Evolutionary conservation across 192 early-diverging fungal genomes (phyloP), one percentile per base, ranked within the genome.

Genomic region (Gonapodya prolifera): DNA sequence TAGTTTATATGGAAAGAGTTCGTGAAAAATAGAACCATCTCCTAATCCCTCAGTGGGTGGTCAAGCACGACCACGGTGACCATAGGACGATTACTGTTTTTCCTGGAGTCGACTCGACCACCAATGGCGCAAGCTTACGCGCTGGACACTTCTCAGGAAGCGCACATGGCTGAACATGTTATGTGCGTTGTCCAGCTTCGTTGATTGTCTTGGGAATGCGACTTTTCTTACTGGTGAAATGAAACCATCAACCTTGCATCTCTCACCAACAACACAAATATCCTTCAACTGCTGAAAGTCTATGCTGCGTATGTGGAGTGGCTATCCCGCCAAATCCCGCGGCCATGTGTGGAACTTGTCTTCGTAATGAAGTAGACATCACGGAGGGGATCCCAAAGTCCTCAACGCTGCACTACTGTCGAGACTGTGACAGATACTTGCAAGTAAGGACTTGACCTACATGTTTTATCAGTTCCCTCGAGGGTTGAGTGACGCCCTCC

Each of bases 381-480:
- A 98, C 96, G 8, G 97, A 99, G 83, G 96, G 95, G 33, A 99
- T 96, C 75, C 97, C 97, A 34, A 99, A 99, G 85, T 94, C 97
- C 76, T 92, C 91, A 45, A 97, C 93, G 32, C 81, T 99, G 31
- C 94, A 97, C 81, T 99, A 94, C 86, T 99, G 97, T 87, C 90
- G 91, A 34, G 95, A 94, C 82, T 99, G 97, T 79, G 96, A 97
- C 84, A 91, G 97, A 45, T 99, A 98, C 80, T 86, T 99, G 34
- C 95, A 98, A 82, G 45, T 61, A 23, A 8, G 45, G 8, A 61
- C 8, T 23, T 61, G 8, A 23, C 45, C 8, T 61, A 16, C 23
- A 16, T 61, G 8, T 61, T 8, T 61, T 8, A 23, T 16, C 8
- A 61, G 45, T 61, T 61, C 45, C 23, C 23, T 8, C 23, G 8